phyloP scores from a whole-genome alignment of 176 grass and related monocot genomes.

The Lolium multiflorum region DNA sequence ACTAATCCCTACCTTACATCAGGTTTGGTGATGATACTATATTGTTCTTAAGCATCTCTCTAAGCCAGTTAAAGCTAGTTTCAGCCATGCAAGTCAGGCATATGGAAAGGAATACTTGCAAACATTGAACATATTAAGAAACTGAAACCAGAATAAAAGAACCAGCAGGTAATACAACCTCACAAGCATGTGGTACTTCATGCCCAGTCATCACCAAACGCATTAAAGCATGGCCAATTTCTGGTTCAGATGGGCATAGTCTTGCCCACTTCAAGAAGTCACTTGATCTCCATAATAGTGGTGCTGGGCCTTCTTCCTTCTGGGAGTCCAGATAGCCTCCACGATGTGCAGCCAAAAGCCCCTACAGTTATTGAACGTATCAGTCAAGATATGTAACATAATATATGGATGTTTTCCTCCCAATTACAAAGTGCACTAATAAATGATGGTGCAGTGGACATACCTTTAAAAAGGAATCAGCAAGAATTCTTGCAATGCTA shows the following conservation, averaged over 20 bases:
- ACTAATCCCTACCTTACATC: conserved; percentile 18
- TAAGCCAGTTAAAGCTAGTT: not conserved
- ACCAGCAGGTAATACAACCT: conserved; percentile 56
- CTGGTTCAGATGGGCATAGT: conserved; percentile 83
- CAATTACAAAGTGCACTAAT: conserved; percentile 20
- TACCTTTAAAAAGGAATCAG: conserved; percentile 94
- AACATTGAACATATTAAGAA: conserved; percentile 2
- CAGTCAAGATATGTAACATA: conserved; percentile 43
- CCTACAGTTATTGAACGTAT: conserved; percentile 60
- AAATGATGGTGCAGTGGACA: conserved; percentile 42
- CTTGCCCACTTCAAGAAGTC: conserved; percentile 97
- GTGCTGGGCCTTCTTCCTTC: conserved; percentile 90
- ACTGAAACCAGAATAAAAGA: conserved; percentile 11
- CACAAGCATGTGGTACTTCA: conserved; percentile 96
- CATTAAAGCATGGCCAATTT: conserved; percentile 98
- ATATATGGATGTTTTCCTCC: not conserved
- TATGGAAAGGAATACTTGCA: conserved; percentile 21
- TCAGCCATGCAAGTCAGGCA: not conserved
- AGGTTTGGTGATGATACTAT: conserved; percentile 13
- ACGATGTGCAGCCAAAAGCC: conserved; percentile 84
- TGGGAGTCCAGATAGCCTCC: conserved; percentile 89
- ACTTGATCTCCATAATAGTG: conserved; percentile 88
- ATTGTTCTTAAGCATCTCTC: conserved; percentile 5
- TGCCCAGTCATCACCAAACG: conserved; percentile 98
- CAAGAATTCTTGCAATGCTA: conserved; percentile 84